phyloP scores from a whole-genome alignment of 1,284 basidiomycete genomes.

The Trichosporon ovoides region DNA sequence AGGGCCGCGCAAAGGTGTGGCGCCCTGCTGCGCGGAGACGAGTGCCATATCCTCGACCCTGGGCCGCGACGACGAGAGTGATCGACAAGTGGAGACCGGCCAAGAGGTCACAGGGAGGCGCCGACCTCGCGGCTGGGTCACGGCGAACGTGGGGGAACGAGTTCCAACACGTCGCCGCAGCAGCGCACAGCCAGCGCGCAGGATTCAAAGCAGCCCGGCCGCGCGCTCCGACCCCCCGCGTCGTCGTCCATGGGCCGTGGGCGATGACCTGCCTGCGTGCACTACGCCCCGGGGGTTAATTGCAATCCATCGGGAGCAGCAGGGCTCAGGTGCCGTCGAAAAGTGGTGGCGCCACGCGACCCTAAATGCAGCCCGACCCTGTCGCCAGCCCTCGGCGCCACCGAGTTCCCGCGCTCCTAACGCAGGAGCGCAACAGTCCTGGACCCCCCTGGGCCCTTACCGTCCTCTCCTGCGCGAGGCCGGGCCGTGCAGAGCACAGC shows the following conservation, averaged over 20 bases:
- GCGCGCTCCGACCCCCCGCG: no score
- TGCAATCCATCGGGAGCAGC: neutral
- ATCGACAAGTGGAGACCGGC: neutral
- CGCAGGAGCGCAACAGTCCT: no score
- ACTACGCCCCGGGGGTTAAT: neutral
- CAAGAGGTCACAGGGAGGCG: neutral
- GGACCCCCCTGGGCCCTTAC: no score
- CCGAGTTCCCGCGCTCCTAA: neutral
- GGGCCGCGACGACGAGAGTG: neutral
- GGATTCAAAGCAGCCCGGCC: no score
- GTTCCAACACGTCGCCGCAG: no score
- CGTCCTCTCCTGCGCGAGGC: no score
- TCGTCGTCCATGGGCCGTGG: neutral
- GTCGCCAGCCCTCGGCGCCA: neutral
- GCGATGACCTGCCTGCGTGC: neutral
- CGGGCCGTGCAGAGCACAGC: no score
- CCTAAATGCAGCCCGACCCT: neutral
- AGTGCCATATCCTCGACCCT: neutral
- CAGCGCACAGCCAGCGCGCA: no score
- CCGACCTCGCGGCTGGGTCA: neutral
- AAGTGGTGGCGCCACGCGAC: conserved; percentile 2
- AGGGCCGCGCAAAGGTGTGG: neutral
- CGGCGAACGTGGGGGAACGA: no score
- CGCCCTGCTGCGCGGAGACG: neutral
- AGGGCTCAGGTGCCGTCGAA: neutral